phyloP scores from a whole-genome alignment of 2,329 filamentous ascomycete species.

The Alternaria brassicicola region DNA sequence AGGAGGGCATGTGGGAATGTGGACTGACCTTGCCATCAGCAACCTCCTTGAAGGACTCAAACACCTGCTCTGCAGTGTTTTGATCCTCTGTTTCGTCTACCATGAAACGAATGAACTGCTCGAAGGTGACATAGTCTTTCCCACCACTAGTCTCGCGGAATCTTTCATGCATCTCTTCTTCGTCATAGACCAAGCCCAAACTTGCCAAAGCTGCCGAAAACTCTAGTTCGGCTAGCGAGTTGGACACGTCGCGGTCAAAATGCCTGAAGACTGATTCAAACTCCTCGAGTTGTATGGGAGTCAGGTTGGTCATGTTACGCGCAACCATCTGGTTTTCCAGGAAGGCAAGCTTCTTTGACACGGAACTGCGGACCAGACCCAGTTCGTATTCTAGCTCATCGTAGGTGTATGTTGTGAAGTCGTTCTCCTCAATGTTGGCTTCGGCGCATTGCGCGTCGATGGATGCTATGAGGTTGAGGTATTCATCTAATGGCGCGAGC shows the following conservation, averaged over 20 bases:
- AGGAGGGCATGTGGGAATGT: not conserved
- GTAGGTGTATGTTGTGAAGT: conserved; percentile 99
- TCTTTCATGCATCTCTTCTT: conserved; percentile 97
- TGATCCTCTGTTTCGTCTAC: conserved; percentile 98
- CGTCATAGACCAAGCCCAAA: conserved; percentile 92
- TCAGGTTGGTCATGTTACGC: conserved; percentile 97
- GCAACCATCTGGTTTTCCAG: conserved; percentile 98
- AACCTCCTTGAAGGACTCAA: conserved; percentile 96
- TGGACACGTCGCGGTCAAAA: conserved; percentile 92
- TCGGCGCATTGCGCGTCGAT: conserved; percentile 90
- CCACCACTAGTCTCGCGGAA: conserved; percentile 86
- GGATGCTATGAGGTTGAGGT: conserved; percentile 82
- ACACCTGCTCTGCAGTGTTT: conserved; percentile 97
- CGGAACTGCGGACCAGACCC: conserved; percentile 85
- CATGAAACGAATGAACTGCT: conserved; percentile 99
- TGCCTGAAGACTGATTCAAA: conserved; percentile 98
- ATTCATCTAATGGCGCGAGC: conserved; percentile 86
- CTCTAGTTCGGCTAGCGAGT: conserved; percentile 89
- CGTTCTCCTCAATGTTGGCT: conserved; percentile 98
- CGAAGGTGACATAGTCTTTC: conserved; percentile 84
- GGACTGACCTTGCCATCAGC: conserved; percentile 82
- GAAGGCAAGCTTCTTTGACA: conserved; percentile 95
- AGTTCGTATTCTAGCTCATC: conserved; percentile 96
- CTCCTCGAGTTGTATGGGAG: conserved; percentile 96
- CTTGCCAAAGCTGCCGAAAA: conserved; percentile 96